These are phyloP conservation scores for Jaapia argillacea DNA, from an alignment of 768 basidiomycete genomes.

Conservation along the genomic window DNA sequence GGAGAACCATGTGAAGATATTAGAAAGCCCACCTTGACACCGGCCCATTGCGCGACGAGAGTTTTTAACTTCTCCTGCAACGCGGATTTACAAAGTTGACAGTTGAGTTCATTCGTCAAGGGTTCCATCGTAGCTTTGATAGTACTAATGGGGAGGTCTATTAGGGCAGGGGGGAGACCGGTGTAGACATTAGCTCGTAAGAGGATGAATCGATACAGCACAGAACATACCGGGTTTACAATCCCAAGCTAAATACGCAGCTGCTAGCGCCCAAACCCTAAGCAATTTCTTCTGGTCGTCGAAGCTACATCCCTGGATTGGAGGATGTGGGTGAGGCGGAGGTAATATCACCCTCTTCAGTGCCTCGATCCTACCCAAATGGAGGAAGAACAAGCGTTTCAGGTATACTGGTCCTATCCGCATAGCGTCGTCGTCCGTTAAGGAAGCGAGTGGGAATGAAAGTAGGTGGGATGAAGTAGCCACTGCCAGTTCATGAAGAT, in stretches of 20 bases:
- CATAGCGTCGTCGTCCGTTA: conserved; percentile 29
- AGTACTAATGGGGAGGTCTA: neutral
- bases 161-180: neutral
- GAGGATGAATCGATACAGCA: neutral
- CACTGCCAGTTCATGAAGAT: conserved; percentile 29
- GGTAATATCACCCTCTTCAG: conserved; percentile 21
- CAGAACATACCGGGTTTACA: conserved; percentile 12
- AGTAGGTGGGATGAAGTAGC: conserved; percentile 29
- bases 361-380: conserved; percentile 23
- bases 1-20: too few species aligned
- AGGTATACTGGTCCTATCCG: conserved; percentile 32
- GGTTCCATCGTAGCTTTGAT: neutral
- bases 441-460: conserved; percentile 19
- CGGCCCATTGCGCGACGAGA: neutral
- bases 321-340: conserved; percentile 17
- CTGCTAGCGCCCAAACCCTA: conserved; percentile 20
- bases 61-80: neutral
- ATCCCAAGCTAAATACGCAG: conserved; percentile 20
- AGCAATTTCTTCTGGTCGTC: conserved; percentile 13
- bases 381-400: conserved; percentile 29
- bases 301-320: conserved; percentile 10
- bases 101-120: neutral
- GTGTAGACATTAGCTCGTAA: too few species aligned
- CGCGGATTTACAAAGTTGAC: neutral
- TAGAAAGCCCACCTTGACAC: neutral